phyloP scores from a whole-genome alignment of 2,329 filamentous ascomycete species.

The Fusarium sp. region DNA sequence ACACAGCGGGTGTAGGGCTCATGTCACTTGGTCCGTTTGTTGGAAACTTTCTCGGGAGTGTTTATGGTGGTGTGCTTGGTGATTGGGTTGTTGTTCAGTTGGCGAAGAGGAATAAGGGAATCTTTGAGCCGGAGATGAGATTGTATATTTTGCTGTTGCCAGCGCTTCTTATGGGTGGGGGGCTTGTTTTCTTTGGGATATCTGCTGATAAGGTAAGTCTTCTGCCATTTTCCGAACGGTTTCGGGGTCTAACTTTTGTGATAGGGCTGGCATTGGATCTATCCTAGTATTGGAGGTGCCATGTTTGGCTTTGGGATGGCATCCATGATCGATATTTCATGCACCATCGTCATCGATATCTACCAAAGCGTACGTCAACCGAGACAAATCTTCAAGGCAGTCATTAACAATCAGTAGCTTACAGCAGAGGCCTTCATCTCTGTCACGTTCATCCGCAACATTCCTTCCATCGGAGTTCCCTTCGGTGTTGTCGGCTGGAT shows the following conservation, averaged over 20 bases:
- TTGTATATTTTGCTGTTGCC: slow-evolving; percentile 44
- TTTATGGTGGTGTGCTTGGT: slow-evolving; percentile 50
- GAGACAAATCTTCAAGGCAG: fast-evolving
- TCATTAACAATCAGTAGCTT: background rate
- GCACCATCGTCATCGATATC: slow-evolving; percentile 48
- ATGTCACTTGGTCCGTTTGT: slow-evolving; percentile 45
- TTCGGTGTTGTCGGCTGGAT: slow-evolving; percentile 45
- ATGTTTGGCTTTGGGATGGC: slow-evolving; percentile 51
- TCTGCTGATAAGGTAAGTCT: slow-evolving; percentile 44
- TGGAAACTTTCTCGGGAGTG: slow-evolving; percentile 48
- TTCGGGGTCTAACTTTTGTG: background rate
- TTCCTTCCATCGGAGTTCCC: slow-evolving; percentile 39
- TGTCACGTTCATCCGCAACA: slow-evolving; percentile 45
- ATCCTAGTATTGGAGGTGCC: slow-evolving; percentile 46
- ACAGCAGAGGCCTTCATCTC: slow-evolving; percentile 43
- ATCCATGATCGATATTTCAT: slow-evolving; percentile 46
- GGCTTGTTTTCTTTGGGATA: slow-evolving; percentile 49
- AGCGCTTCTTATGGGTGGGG: slow-evolving; percentile 44
- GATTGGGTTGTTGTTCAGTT: slow-evolving; percentile 50
- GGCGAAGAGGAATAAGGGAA: slow-evolving; percentile 48
- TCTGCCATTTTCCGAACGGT: fast-evolving
- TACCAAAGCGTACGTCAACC: slow-evolving; percentile 36
- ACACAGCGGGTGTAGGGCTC: slow-evolving; percentile 35
- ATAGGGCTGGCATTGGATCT: slow-evolving; percentile 54
- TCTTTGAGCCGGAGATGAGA: slow-evolving; percentile 56